These are phyloP conservation scores for Thalia dealbata DNA, from an alignment of 176 grass and related monocot genomes.

Conservation along the genomic window DNA sequence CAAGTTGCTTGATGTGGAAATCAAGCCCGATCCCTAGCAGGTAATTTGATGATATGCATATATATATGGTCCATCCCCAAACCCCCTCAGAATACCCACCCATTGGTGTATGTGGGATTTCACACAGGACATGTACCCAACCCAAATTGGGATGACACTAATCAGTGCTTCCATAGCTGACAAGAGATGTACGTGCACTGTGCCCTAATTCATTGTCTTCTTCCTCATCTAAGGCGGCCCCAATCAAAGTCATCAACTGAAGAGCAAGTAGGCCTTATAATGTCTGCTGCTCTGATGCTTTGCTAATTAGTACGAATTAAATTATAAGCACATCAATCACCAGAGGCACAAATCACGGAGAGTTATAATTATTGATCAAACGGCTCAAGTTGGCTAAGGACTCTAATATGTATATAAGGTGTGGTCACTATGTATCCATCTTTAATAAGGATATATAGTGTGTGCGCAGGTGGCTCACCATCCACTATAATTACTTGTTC, in stretches of 20 bases:
- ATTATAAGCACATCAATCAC: neutral
- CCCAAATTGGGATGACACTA: neutral
- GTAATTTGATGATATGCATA: no score
- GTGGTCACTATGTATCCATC: neutral
- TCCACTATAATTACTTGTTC: no score
- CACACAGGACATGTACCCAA: neutral
- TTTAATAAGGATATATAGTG: no score
- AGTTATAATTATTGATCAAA: neutral
- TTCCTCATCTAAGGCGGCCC: no score
- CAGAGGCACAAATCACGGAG: slow-evolving; percentile 3
- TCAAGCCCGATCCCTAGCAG: neutral
- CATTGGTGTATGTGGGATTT: neutral
- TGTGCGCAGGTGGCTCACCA: no score
- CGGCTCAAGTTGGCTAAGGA: neutral
- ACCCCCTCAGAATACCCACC: neutral
- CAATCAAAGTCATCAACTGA: neutral
- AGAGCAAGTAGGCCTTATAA: no score
- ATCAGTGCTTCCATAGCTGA: slow-evolving; percentile 2
- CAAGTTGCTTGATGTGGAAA: neutral
- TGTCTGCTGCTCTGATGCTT: no score
- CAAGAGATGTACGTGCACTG: neutral
- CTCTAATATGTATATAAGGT: no score
- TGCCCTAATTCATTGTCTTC: neutral
- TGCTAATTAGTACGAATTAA: no score
- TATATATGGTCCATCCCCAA: slow-evolving; percentile 3